These are phyloP conservation scores for Chloris gayana DNA, from an alignment of 176 grass and related monocot genomes.

Conservation along the genomic window DNA sequence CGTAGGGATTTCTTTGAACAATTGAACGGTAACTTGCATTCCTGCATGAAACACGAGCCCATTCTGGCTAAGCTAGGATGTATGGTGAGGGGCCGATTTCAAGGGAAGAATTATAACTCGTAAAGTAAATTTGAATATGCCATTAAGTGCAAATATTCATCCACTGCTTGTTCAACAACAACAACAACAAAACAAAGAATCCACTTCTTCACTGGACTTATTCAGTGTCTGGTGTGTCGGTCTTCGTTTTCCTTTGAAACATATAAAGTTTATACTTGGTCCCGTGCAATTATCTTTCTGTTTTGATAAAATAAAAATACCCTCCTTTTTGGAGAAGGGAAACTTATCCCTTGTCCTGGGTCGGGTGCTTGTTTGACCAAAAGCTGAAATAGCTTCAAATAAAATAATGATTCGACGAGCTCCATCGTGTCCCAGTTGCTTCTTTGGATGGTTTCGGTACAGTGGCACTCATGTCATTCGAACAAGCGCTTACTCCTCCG, in stretches of 20 bases:
- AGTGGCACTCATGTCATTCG: background rate
- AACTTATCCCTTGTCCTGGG: constrained; percentile 3
- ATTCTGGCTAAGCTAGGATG: background rate
- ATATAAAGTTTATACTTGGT: background rate
- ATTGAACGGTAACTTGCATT: background rate
- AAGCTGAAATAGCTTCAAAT: background rate
- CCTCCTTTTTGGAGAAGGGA: background rate
- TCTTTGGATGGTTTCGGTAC: background rate
- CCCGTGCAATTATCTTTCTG: background rate
- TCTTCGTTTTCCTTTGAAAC: background rate
- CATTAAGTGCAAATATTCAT: no score
- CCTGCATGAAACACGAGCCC: constrained; percentile 5
- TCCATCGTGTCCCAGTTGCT: no score
- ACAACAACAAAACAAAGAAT: no score
- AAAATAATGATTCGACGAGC: no score
- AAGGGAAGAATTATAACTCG: background rate
- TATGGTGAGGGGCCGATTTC: background rate
- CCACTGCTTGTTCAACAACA: no score
- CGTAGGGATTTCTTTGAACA: background rate
- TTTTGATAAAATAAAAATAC: background rate
- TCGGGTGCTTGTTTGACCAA: constrained; percentile 33
- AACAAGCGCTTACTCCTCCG: background rate
- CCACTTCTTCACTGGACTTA: background rate
- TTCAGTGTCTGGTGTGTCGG: background rate
- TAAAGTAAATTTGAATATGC: background rate